These are phyloP conservation scores for Aspergillus amoenus DNA, from an alignment of 2,329 filamentous ascomycete genomes.

Conservation along the genomic window DNA sequence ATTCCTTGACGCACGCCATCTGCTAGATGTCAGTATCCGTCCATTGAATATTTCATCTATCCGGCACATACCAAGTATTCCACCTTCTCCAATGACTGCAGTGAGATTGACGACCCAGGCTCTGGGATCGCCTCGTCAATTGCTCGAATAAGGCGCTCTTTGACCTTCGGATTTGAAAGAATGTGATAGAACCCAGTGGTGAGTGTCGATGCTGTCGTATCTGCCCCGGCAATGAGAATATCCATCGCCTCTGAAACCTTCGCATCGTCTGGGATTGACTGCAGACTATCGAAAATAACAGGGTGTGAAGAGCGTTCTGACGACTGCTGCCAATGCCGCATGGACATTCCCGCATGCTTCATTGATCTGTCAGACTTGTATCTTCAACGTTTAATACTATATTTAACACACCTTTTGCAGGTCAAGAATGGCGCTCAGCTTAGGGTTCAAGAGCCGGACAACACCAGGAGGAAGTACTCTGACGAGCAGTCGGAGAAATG, in stretches of 20 bases:
- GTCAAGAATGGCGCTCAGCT: neutral
- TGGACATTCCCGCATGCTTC: too few species aligned
- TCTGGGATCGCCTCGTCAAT: neutral
- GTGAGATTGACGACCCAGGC: neutral
- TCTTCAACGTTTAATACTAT: neutral
- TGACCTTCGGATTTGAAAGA: neutral
- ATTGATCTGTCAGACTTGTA: neutral
- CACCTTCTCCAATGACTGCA: neutral
- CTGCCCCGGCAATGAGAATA: slow-evolving; percentile 12
- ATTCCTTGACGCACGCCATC: neutral
- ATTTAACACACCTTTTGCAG: neutral
- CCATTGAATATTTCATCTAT: too few species aligned
- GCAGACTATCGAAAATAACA: neutral
- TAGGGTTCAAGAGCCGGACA: neutral
- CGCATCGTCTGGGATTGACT: neutral
- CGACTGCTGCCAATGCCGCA: too few species aligned
- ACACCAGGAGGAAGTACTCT: neutral
- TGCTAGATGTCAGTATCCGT: neutral
- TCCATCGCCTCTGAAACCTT: slow-evolving; percentile 4
- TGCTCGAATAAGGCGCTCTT: neutral
- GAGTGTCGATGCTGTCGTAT: slow-evolving; percentile 14
- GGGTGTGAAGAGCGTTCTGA: neutral
- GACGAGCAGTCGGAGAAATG: neutral
- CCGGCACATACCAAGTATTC: neutral
- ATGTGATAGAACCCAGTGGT: slow-evolving; percentile 5